A percentile compares a stretch with the other conserved stretches of the same genome.
Evolutionary conservation across 352 stramenopile species (phyloP).

Genomic region (Globisporangium heterothallicum): DNA sequence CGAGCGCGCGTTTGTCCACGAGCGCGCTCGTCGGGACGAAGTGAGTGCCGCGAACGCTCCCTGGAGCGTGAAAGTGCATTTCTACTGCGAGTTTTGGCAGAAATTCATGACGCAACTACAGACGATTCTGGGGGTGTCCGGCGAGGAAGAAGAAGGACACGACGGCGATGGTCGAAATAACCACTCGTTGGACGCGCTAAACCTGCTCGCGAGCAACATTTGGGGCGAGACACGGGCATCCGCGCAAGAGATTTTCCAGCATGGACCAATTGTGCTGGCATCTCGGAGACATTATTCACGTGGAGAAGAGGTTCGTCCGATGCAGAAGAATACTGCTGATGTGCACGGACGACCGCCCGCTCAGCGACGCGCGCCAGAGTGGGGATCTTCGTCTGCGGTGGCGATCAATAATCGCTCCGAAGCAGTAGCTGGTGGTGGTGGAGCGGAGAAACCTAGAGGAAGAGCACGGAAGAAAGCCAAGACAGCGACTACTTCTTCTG

Average conservation of each 20-base stretch:
- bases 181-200: background rate
- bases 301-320: background rate
- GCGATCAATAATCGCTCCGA: too few relatives aligned
- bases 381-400: too few relatives aligned
- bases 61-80: conserved; percentile 8
- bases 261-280: conserved; percentile 3
- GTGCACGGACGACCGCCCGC: background rate
- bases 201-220: conserved; percentile 3
- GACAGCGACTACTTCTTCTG: too few relatives aligned
- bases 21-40: background rate
- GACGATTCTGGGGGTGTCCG: background rate
- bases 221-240: conserved; percentile 7
- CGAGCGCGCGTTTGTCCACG: background rate
- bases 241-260: background rate
- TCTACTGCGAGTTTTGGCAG: conserved; percentile 12
- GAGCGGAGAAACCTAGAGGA: too few relatives aligned
- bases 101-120: conserved; percentile 8
- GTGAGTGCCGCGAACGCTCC: background rate
- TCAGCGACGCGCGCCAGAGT: too few relatives aligned
- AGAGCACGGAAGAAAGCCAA: too few relatives aligned
- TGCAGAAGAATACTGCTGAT: background rate
- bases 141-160: background rate
- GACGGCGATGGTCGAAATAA: background rate
- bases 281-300: too few relatives aligned
- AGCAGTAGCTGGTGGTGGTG: too few relatives aligned